Conservation (phyloP, 805 yeast genomes). For the Metschnikowia shivogae region DNA sequence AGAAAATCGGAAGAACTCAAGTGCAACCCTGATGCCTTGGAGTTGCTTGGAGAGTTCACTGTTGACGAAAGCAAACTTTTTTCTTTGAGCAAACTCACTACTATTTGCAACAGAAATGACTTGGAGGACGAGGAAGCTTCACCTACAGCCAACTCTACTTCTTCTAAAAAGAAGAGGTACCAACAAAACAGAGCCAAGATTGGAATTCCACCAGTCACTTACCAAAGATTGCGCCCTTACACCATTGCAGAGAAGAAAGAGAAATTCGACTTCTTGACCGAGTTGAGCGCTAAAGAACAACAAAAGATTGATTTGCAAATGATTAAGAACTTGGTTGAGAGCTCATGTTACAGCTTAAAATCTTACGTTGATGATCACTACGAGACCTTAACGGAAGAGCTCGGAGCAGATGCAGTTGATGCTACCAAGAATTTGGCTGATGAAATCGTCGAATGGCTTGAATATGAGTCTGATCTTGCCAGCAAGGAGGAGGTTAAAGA, state of each 20-base stretch:
- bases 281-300: conserved; percentile 52
- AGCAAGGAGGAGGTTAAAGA: conserved; percentile 23
- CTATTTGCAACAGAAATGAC: conserved; percentile 34
- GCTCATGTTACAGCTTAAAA: conserved; percentile 66
- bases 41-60: conserved; percentile 38
- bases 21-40: conserved; percentile 34
- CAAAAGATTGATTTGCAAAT: conserved; percentile 53
- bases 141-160: conserved; percentile 11
- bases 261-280: conserved; percentile 46
- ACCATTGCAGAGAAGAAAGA: conserved; percentile 38
- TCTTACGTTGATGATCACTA: conserved; percentile 53
- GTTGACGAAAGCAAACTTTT: conserved; percentile 51
- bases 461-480: conserved; percentile 60
- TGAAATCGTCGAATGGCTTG: conserved; percentile 72
- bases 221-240: conserved; percentile 34
- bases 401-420: conserved; percentile 38
- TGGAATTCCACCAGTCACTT: conserved; percentile 45
- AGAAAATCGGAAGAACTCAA: conserved; percentile 31
- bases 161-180: conserved; percentile 17
- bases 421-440: conserved; percentile 29
- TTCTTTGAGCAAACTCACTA: conserved; percentile 40
- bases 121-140: conserved; percentile 13
- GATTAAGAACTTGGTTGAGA: conserved; percentile 66
- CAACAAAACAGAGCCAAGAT: conserved; percentile 21
- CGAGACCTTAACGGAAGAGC: conserved; percentile 31